Conservation (phyloP, 768 basidiomycete species). For the Agrocybe pediades region DNA sequence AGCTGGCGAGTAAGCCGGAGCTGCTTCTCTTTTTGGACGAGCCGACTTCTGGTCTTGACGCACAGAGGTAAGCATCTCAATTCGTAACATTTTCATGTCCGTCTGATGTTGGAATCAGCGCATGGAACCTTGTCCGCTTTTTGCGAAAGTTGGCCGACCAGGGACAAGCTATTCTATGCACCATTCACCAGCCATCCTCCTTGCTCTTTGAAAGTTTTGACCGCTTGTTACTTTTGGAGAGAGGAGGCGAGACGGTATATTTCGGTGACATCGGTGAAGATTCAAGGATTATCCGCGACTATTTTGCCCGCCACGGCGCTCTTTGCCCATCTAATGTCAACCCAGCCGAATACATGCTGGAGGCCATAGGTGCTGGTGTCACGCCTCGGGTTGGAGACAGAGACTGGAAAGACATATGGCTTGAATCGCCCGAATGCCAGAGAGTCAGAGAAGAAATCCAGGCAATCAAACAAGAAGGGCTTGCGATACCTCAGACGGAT, state of each 20-base stretch:
- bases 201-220: conserved; percentile 89
- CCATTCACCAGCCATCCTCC: conserved; percentile 87
- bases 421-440: conserved; percentile 63
- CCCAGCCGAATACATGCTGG: conserved; percentile 79
- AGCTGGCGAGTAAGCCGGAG: conserved; percentile 85
- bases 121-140: conserved; percentile 84
- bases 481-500: conserved; percentile 41
- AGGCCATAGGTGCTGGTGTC: conserved; percentile 86
- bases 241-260: conserved; percentile 91
- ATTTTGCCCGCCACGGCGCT: conserved; percentile 78
- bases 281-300: conserved; percentile 65
- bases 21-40: conserved; percentile 71
- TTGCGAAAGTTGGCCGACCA: conserved; percentile 79
- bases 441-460: conserved; percentile 44
- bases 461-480: conserved; percentile 46
- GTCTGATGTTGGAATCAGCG: conserved; percentile 59
- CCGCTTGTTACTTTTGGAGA: conserved; percentile 64
- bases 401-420: conserved; percentile 90
- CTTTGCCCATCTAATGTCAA: conserved; percentile 76
- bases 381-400: conserved; percentile 70
- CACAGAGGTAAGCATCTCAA: conserved; percentile 33
- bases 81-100: conserved; percentile 21
- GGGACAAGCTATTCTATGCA: conserved; percentile 89
- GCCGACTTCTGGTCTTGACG: conserved; percentile 46
- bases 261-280: conserved; percentile 87